A percentile compares a stretch with the other conserved stretches of the same genome.
phyloP scores from a whole-genome alignment of 208 protist species.

The Trypanosomatidae sp. region DNA sequence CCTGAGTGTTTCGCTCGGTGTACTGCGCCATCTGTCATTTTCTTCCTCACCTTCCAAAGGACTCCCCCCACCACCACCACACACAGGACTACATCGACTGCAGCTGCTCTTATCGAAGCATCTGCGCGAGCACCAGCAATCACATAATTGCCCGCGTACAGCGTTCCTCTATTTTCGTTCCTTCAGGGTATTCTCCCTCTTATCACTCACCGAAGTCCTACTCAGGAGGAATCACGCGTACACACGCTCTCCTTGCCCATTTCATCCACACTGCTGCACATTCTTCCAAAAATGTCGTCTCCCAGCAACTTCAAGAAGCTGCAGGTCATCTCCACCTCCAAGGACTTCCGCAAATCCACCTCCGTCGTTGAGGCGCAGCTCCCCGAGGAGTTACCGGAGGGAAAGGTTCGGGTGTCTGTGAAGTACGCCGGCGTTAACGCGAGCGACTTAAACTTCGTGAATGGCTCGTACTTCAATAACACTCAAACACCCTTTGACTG shows the following conservation, averaged over 20 bases:
- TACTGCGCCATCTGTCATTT: neutral
- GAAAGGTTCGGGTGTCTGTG: conserved; percentile 42
- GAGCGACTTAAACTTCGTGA: conserved; percentile 73
- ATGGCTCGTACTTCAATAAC: conserved; percentile 48
- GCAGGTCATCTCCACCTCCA: conserved; percentile 32
- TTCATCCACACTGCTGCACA: neutral
- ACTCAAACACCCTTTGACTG: conserved; percentile 60
- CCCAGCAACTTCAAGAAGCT: conserved; percentile 39
- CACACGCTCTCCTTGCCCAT: neutral
- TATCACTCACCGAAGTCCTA: neutral
- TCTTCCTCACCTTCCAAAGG: neutral
- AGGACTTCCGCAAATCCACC: conserved; percentile 49
- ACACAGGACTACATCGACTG: neutral
- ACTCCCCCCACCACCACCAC: neutral
- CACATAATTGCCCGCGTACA: neutral
- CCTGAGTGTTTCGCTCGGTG: neutral
- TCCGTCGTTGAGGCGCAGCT: conserved; percentile 23
- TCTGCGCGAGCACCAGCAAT: neutral
- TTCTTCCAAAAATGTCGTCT: conserved; percentile 19
- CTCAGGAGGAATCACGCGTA: neutral
- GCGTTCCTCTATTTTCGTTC: too few species aligned
- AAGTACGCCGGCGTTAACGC: conserved; percentile 75
- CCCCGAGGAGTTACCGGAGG: conserved; percentile 33
- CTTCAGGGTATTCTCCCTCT: too few species aligned
- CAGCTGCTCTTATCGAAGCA: neutral